phyloP scores from a whole-genome alignment of 192 early-diverging fungal genomes.

The Coemansia sp. region DNA sequence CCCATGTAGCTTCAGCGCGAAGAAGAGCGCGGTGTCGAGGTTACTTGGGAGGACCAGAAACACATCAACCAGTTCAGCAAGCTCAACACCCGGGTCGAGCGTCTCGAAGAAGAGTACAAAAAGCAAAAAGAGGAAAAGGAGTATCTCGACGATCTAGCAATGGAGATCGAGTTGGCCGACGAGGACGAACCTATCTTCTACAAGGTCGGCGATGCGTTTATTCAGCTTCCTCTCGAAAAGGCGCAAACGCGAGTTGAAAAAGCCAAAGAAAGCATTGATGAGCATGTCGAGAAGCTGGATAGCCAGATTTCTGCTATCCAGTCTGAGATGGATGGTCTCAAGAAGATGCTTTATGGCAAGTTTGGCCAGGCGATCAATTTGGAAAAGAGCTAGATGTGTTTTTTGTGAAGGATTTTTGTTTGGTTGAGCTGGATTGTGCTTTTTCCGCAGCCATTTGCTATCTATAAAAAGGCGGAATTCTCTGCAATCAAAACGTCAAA shows the following conservation, averaged over 20 bases:
- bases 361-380: slow-evolving; percentile 97
- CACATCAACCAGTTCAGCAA: slow-evolving; percentile 94
- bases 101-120: slow-evolving; percentile 75
- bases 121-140: slow-evolving; percentile 88
- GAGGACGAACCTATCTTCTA: slow-evolving; percentile 84
- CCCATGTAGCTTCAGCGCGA: slow-evolving; percentile 53
- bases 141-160: slow-evolving; percentile 88
- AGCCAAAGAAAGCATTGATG: slow-evolving; percentile 59
- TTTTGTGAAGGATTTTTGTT: not conserved
- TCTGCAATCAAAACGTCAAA: not conserved
- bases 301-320: slow-evolving; percentile 61
- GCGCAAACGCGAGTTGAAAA: slow-evolving; percentile 69
- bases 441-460: slow-evolving; percentile 2
- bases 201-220: slow-evolving; percentile 87
- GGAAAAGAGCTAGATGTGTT: slow-evolving; percentile 64
- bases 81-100: slow-evolving; percentile 72
- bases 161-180: slow-evolving; percentile 86
- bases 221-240: slow-evolving; percentile 67
- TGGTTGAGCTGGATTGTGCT: not conserved
- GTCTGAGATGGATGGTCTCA: slow-evolving; percentile 81
- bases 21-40: slow-evolving; percentile 85
- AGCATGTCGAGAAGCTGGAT: slow-evolving; percentile 62
- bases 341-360: slow-evolving; percentile 81
- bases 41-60: slow-evolving; percentile 96
- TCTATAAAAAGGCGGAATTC: not conserved